Conservation (phyloP, 352 stramenopile species). For the Phytophthora pini region DNA sequence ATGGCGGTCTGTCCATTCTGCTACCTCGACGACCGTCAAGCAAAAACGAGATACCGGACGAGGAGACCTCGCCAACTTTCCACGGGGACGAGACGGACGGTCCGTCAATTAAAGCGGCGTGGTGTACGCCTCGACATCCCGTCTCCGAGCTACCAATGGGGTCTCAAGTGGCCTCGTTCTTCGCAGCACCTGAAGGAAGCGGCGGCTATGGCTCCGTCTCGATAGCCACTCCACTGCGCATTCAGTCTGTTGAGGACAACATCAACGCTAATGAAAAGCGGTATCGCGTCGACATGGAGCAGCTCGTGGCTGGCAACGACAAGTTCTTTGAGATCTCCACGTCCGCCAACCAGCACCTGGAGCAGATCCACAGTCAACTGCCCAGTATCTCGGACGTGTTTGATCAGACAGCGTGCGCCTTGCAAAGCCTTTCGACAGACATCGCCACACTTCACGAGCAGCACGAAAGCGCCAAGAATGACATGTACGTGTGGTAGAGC, state of each 20-base stretch:
- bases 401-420: slow-evolving; percentile 49
- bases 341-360: slow-evolving; percentile 59
- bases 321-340: slow-evolving; percentile 72
- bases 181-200: slow-evolving; percentile 26
- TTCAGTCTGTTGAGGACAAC: slow-evolving; percentile 54
- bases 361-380: slow-evolving; percentile 56
- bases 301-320: slow-evolving; percentile 46
- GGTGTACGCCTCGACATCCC: slow-evolving; percentile 63
- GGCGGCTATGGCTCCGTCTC: not conserved
- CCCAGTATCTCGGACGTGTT: slow-evolving; percentile 40
- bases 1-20: slow-evolving; percentile 21
- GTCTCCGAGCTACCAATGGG: slow-evolving; percentile 9
- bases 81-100: slow-evolving; percentile 32
- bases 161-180: slow-evolving; percentile 49
- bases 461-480: slow-evolving; percentile 40
- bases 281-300: slow-evolving; percentile 60
- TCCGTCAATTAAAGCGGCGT: slow-evolving; percentile 49
- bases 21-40: slow-evolving; percentile 19
- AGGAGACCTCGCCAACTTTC: slow-evolving; percentile 47
- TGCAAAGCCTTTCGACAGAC: slow-evolving; percentile 50
- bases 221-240: slow-evolving; percentile 38
- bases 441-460: slow-evolving; percentile 54
- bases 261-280: slow-evolving; percentile 49
- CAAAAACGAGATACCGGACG: slow-evolving; percentile 6
- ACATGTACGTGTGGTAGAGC: slow-evolving; percentile 39